A percentile compares a stretch with the other conserved stretches of the same genome.
Conservation (phyloP, 2,329 filamentous ascomycete species). For the Corinectria fuckeliana region DNA sequence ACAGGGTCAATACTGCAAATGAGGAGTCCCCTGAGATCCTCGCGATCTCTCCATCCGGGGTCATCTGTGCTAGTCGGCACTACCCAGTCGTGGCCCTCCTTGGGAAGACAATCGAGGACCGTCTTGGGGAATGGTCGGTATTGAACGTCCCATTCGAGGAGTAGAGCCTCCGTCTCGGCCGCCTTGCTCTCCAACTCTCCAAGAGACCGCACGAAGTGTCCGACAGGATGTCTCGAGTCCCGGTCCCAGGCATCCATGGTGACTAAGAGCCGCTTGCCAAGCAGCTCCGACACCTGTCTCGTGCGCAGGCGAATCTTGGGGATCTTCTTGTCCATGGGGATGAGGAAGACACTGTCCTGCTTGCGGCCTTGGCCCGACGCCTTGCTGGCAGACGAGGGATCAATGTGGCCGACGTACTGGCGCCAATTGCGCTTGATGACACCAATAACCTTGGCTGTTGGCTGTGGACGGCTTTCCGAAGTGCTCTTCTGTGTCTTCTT, state of each 20-base stretch:
- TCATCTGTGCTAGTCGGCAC: slow-evolving; percentile 82
- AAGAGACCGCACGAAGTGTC: slow-evolving; percentile 91
- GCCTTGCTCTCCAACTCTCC: slow-evolving; percentile 95
- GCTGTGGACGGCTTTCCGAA: slow-evolving; percentile 80
- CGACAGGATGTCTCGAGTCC: slow-evolving; percentile 89
- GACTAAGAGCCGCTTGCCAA: slow-evolving; percentile 90
- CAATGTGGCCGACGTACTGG: slow-evolving; percentile 96
- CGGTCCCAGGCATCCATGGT: slow-evolving; percentile 96
- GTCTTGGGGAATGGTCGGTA: slow-evolving; percentile 97
- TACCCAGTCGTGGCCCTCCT: slow-evolving; percentile 91
- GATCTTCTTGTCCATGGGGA: slow-evolving; percentile 98
- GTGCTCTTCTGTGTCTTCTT: slow-evolving; percentile 81
- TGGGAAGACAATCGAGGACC: slow-evolving; percentile 89
- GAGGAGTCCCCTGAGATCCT: slow-evolving; percentile 82
- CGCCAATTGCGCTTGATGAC: slow-evolving; percentile 96
- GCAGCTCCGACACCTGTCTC: slow-evolving; percentile 83
- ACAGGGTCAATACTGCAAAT: slow-evolving; percentile 98
- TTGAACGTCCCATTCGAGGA: slow-evolving; percentile 96
- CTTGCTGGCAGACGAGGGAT: slow-evolving; percentile 81
- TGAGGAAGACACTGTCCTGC: slow-evolving; percentile 91
- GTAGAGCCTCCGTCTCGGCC: slow-evolving; percentile 93
- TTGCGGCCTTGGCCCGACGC: slow-evolving; percentile 77
- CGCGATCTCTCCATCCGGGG: slow-evolving; percentile 83
- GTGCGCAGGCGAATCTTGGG: slow-evolving; percentile 95
- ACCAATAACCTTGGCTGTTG: slow-evolving; percentile 90